Conservation (phyloP, 1,284 basidiomycete species). For the Chalciporus sp. region DNA sequence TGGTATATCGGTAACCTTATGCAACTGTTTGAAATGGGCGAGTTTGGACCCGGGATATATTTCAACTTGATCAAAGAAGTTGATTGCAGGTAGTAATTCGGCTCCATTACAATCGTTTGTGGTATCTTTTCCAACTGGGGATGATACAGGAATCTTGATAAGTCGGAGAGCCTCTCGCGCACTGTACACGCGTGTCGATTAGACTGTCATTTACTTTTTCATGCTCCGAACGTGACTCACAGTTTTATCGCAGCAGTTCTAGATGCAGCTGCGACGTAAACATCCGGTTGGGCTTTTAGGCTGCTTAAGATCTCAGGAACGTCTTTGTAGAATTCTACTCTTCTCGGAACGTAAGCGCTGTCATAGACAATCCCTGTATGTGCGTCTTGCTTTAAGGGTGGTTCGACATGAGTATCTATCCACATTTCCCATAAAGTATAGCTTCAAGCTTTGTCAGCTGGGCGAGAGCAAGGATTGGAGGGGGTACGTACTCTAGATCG, state of each 20-base stretch:
- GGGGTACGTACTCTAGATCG: slow-evolving; percentile 74
- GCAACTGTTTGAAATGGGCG: slow-evolving; percentile 74
- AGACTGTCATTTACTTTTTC: not conserved
- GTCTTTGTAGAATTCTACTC: slow-evolving; percentile 72
- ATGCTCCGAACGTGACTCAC: slow-evolving; percentile 46
- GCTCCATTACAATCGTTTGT: slow-evolving; percentile 33
- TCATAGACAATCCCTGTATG: slow-evolving; percentile 35
- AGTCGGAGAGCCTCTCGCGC: slow-evolving; percentile 76
- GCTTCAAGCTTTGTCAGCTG: slow-evolving; percentile 39
- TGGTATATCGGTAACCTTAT: slow-evolving; percentile 74
- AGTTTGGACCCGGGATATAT: slow-evolving; percentile 90
- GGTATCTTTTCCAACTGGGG: slow-evolving; percentile 38
- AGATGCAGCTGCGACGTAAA: slow-evolving; percentile 76
- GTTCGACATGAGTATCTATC: slow-evolving; percentile 74
- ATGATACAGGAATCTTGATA: slow-evolving; percentile 60
- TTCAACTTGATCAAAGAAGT: slow-evolving; percentile 80
- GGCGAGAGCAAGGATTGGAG: slow-evolving; percentile 5
- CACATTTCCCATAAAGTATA: slow-evolving; percentile 86
- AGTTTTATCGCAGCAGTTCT: slow-evolving; percentile 70
- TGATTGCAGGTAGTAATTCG: slow-evolving; percentile 45
- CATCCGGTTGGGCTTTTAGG: slow-evolving; percentile 50
- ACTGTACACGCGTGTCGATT: slow-evolving; percentile 39
- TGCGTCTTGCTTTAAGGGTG: slow-evolving; percentile 63
- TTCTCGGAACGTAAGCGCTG: slow-evolving; percentile 41
- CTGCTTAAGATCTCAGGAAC: slow-evolving; percentile 77